phyloP scores from a whole-genome alignment of 1,284 basidiomycete genomes.

The Wolfiporia cocos region DNA sequence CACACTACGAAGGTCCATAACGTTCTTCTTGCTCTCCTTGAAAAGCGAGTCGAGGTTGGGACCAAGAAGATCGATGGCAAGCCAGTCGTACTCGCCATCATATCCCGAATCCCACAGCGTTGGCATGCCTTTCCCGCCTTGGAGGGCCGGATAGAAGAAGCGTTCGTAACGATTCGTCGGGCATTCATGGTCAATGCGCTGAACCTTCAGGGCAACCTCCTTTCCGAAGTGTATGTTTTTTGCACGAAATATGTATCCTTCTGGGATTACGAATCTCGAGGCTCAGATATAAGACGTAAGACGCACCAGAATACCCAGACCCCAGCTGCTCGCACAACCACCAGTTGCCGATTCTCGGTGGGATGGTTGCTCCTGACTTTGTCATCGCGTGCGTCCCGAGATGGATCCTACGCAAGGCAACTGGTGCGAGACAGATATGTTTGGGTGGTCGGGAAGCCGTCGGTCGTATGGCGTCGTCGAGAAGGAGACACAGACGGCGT shows the following conservation, averaged over 20 bases:
- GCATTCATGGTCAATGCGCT: conserved; percentile 60
- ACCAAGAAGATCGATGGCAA: conserved; percentile 70
- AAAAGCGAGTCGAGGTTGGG: conserved; percentile 59
- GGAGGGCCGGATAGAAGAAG: conserved; percentile 59
- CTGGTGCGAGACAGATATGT: neutral
- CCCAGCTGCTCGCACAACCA: conserved; percentile 26
- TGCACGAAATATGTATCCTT: conserved; percentile 66
- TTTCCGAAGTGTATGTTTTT: conserved; percentile 46
- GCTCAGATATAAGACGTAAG: neutral
- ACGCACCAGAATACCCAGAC: conserved; percentile 27
- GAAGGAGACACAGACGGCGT: neutral
- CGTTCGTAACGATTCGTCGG: conserved; percentile 71
- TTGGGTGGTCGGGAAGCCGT: neutral
- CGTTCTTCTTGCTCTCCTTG: conserved; percentile 45
- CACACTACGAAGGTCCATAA: conserved; percentile 62
- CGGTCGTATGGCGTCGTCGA: neutral
- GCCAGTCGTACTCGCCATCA: conserved; percentile 60
- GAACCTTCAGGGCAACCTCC: conserved; percentile 66
- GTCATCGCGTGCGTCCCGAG: no score
- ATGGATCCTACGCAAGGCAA: neutral
- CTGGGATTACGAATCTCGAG: neutral
- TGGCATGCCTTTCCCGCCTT: conserved; percentile 71
- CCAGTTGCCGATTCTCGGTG: conserved; percentile 27
- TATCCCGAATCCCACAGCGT: conserved; percentile 56
- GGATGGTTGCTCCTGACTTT: no score